These are phyloP conservation scores for Alternaria incomplexa DNA, from an alignment of 2,329 filamentous ascomycete species.

Conservation along the genomic window DNA sequence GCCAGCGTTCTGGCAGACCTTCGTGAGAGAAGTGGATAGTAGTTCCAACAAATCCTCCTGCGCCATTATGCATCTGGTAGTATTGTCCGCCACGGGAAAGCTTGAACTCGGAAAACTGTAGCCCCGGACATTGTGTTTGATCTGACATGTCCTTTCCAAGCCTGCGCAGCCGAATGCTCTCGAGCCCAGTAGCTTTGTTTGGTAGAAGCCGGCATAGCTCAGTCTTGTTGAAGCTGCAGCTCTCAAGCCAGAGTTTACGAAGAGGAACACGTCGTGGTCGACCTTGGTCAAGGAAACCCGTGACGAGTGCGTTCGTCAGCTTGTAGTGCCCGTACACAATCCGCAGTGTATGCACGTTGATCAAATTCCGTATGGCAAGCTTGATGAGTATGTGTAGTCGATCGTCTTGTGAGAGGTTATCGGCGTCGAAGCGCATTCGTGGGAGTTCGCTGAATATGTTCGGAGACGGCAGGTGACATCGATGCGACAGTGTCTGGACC, in stretches of 20 bases:
- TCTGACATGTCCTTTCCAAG: constrained; percentile 38
- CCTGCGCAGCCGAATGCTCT: constrained; percentile 52
- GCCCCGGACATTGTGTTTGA: constrained; percentile 10
- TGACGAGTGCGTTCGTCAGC: constrained; percentile 49
- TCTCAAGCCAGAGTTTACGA: constrained; percentile 55
- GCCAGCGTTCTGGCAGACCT: constrained; percentile 4
- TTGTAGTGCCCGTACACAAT: constrained; percentile 54
- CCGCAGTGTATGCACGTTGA: constrained; percentile 52
- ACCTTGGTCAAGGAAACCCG: constrained; percentile 47
- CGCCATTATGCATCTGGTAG: constrained; percentile 36
- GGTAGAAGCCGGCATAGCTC: constrained; percentile 18
- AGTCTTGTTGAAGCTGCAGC: constrained; percentile 43
- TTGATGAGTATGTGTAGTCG: constrained; percentile 49
- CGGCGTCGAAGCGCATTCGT: constrained; percentile 46
- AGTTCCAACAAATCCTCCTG: constrained; percentile 38
- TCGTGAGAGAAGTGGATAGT: constrained; percentile 31
- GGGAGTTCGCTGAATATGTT: constrained; percentile 54
- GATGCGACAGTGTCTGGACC: constrained; percentile 53
- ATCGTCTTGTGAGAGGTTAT: constrained; percentile 49
- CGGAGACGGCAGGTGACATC: constrained; percentile 55
- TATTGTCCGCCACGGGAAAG: constrained; percentile 40
- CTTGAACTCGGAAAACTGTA: constrained; percentile 32
- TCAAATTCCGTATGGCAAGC: constrained; percentile 49
- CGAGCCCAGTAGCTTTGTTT: constrained; percentile 41
- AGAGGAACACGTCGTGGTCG: constrained; percentile 39